These are phyloP conservation scores for Zygnema cylindricum DNA, from an alignment of 139 green algal species.

Conservation along the genomic window DNA sequence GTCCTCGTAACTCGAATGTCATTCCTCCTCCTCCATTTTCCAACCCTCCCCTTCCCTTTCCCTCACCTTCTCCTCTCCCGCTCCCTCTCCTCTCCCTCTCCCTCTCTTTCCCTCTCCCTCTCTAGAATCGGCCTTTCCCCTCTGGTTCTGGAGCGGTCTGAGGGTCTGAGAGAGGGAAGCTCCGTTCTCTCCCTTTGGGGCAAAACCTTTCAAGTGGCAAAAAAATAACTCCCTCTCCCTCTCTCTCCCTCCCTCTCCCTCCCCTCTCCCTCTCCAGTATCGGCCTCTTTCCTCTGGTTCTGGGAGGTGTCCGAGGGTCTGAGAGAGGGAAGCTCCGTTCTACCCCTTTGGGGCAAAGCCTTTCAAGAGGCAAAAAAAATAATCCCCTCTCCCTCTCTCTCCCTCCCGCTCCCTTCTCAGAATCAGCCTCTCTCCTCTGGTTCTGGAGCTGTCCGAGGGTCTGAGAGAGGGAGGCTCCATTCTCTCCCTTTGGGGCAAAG, in stretches of 20 bases:
- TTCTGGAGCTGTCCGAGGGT: conserved; percentile 38
- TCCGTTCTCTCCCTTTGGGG: neutral
- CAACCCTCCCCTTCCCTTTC: too few species aligned
- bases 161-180: neutral
- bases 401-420: neutral
- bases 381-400: neutral
- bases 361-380: neutral
- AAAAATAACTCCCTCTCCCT: neutral
- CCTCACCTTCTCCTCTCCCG: too few species aligned
- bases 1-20: conserved; percentile 29
- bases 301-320: neutral
- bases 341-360: neutral
- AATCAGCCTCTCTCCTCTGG: conserved; percentile 20
- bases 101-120: too few species aligned
- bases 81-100: too few species aligned
- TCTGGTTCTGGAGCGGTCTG: neutral
- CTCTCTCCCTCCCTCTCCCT: neutral
- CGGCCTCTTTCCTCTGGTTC: neutral
- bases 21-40: conserved; percentile 21
- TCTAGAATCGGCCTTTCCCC: neutral
- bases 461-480: conserved; percentile 21
- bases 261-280: too few species aligned
- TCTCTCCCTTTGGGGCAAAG: conserved; percentile 42
- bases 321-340: neutral
- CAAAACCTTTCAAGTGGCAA: neutral